These are phyloP conservation scores for Aaosphaeria arxii DNA, from an alignment of 2,329 filamentous ascomycete species.

Conservation along the genomic window DNA sequence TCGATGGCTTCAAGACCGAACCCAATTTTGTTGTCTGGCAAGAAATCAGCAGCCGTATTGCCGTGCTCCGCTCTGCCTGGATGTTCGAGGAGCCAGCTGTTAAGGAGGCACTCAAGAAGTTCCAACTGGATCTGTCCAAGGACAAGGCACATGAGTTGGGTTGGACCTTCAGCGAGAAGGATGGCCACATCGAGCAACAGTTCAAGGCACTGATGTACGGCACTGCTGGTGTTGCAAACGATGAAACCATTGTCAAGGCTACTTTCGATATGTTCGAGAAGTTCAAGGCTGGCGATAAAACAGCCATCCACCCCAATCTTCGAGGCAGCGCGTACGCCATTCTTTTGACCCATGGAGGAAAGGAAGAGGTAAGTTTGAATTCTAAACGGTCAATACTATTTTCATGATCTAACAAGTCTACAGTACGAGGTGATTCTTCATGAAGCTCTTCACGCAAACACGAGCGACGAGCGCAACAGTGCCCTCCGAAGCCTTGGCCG, in stretches of 20 bases:
- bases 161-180: constrained; percentile 80
- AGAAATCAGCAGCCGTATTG: constrained; percentile 78
- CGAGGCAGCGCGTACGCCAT: constrained; percentile 84
- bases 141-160: constrained; percentile 81
- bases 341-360: constrained; percentile 77
- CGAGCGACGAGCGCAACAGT: constrained; percentile 86
- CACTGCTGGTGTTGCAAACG: constrained; percentile 74
- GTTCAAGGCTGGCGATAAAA: constrained; percentile 74
- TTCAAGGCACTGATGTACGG: constrained; percentile 93
- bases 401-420: constrained; percentile 10
- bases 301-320: constrained; percentile 88
- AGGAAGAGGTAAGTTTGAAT: constrained; percentile 63
- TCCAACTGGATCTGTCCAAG: constrained; percentile 75
- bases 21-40: constrained; percentile 93
- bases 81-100: constrained; percentile 75
- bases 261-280: constrained; percentile 88
- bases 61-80: constrained; percentile 80
- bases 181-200: constrained; percentile 88
- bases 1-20: constrained; percentile 80
- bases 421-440: constrained; percentile 74
- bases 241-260: constrained; percentile 72
- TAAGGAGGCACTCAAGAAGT: constrained; percentile 74
- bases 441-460: constrained; percentile 71
- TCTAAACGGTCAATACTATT: background rate
- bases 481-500: constrained; percentile 81